Conservation (phyloP, 345 rosid species). For the Pistacia atlantica region DNA sequence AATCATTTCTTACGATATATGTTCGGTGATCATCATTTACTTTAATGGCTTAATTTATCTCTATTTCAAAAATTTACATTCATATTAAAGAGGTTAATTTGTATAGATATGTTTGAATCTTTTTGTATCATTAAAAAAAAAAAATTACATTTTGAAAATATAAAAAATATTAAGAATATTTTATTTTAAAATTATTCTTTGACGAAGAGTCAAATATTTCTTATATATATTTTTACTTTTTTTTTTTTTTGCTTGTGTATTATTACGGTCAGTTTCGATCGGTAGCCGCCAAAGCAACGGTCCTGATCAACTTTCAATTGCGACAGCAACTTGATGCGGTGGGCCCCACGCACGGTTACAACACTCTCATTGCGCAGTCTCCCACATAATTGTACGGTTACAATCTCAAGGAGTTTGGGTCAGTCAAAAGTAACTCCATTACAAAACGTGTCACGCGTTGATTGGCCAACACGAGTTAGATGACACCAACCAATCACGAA, state of each 20-base stretch:
- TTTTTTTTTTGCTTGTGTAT: neutral
- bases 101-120: too few relatives aligned
- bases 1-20: too few relatives aligned
- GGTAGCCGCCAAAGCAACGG: slow-evolving; percentile 35
- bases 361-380: slow-evolving; percentile 33
- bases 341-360: slow-evolving; percentile 20
- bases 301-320: slow-evolving; percentile 25
- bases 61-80: too few relatives aligned
- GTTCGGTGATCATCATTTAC: too few relatives aligned
- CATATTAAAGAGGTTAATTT: too few relatives aligned
- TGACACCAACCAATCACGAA: neutral
- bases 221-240: neutral
- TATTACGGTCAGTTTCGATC: slow-evolving; percentile 2
- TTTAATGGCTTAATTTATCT: too few relatives aligned
- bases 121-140: too few relatives aligned
- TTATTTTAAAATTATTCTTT: too few relatives aligned
- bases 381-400: slow-evolving; percentile 38
- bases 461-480: neutral
- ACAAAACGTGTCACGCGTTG: neutral
- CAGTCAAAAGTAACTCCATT: neutral
- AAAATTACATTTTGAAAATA: too few relatives aligned
- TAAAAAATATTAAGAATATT: too few relatives aligned
- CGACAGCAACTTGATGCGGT: slow-evolving; percentile 18
- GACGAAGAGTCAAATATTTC: too few relatives aligned
- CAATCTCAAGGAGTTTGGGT: slow-evolving; percentile 24